phyloP scores from a whole-genome alignment of 495 filamentous ascomycete species.

The Geoglossum glabrum region DNA sequence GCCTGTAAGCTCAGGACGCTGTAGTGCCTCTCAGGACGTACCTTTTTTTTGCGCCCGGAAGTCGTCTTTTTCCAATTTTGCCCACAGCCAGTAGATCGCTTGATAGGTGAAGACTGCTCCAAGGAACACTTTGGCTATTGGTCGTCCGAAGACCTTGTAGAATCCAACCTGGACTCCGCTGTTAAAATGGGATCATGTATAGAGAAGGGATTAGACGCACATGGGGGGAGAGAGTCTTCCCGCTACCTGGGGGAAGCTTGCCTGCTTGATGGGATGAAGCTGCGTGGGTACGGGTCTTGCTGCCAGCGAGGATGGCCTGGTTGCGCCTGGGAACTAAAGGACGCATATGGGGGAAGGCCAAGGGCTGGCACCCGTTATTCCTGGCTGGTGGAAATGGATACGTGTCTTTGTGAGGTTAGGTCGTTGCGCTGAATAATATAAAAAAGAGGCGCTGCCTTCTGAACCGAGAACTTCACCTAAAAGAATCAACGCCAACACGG shows the following conservation, averaged over 20 bases:
- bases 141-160: constrained; percentile 60
- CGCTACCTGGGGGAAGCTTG: neutral
- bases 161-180: constrained; percentile 34
- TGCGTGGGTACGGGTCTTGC: neutral
- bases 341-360: neutral
- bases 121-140: constrained; percentile 69
- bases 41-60: constrained; percentile 38
- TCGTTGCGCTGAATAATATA: neutral
- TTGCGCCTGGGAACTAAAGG: neutral
- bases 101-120: constrained; percentile 82
- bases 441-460: neutral
- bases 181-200: neutral
- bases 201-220: neutral
- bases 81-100: constrained; percentile 62
- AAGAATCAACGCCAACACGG: neutral
- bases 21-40: neutral
- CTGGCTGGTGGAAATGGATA: neutral
- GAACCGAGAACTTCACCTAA: neutral
- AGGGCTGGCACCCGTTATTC: neutral
- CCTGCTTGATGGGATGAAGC: neutral
- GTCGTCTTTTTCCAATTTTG: constrained; percentile 68
- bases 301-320: neutral
- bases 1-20: neutral
- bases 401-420: neutral
- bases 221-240: neutral